Conservation (phyloP, 2,329 filamentous ascomycete species). For the Pseudocercospora fuligena region DNA sequence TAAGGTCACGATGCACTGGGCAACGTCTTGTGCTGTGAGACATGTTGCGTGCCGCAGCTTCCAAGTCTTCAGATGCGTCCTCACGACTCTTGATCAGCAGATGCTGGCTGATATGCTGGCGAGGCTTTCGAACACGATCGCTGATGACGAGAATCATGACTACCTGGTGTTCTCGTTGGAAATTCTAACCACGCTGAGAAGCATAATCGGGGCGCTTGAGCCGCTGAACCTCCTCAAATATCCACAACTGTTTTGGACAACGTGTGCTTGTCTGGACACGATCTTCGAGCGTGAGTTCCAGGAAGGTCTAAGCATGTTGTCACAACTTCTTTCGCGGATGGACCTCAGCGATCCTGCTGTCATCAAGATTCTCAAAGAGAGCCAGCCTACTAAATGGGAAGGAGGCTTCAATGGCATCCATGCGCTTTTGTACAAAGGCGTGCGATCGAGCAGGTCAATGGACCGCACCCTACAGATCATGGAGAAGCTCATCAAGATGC, state of each 20-base stretch:
- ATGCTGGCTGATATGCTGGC: constrained; percentile 98
- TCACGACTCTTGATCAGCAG: constrained; percentile 84
- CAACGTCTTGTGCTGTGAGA: constrained; percentile 91
- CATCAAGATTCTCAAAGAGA: constrained; percentile 73
- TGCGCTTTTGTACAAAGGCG: constrained; percentile 83
- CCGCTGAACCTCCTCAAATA: constrained; percentile 82
- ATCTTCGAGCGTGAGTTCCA: constrained; percentile 96
- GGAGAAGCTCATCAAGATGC: constrained; percentile 77
- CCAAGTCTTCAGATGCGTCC: constrained; percentile 93
- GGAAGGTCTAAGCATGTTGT: constrained; percentile 88
- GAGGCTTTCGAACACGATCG: constrained; percentile 92
- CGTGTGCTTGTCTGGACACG: constrained; percentile 92
- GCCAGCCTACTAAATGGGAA: constrained; percentile 85
- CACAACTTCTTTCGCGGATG: constrained; percentile 81
- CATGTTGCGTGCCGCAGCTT: constrained; percentile 97
- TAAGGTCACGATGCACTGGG: constrained; percentile 88
- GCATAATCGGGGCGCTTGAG: constrained; percentile 84
- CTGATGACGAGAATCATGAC: constrained; percentile 83
- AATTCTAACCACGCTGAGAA: constrained; percentile 90
- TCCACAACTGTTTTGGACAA: constrained; percentile 97
- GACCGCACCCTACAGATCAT: constrained; percentile 77
- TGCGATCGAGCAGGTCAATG: constrained; percentile 83
- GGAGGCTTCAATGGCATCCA: constrained; percentile 86
- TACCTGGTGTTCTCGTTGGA: constrained; percentile 98
- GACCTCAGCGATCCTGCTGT: constrained; percentile 75